Conservation (phyloP, 257 asterid genomes). For the Jacaranda mimosifolia region DNA sequence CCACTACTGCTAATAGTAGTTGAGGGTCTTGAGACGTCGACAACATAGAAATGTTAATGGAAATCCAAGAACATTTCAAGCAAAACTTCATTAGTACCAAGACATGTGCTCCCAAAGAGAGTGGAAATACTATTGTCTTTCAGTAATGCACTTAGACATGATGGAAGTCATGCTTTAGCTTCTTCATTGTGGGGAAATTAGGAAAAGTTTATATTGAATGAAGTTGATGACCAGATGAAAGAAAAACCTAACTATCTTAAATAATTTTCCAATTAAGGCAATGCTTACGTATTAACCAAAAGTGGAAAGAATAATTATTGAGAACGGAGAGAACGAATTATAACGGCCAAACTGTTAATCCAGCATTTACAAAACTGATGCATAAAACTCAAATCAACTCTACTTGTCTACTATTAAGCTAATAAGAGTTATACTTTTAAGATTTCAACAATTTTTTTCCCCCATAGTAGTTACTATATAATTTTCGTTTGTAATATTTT, state of each 20-base stretch:
- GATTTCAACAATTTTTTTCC: too few species aligned
- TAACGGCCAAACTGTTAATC: background rate
- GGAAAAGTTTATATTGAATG: background rate
- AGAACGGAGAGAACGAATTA: background rate
- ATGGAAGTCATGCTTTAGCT: background rate
- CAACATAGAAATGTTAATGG: background rate
- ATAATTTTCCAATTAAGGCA: background rate
- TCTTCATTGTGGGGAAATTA: background rate
- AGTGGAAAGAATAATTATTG: background rate
- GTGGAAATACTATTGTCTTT: slow-evolving; percentile 1
- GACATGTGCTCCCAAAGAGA: background rate
- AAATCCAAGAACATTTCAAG: background rate
- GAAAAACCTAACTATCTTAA: too few species aligned
- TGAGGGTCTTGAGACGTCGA: background rate
- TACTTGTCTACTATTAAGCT: background rate
- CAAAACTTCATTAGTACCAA: background rate
- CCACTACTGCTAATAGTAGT: background rate
- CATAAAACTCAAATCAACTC: too few species aligned
- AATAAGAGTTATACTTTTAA: too few species aligned
- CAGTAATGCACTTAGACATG: background rate
- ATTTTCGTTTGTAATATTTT: too few species aligned
- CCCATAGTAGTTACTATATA: too few species aligned
- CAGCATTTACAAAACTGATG: too few species aligned
- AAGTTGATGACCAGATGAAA: too few species aligned
- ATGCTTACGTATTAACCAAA: background rate